Evolutionary conservation across 306 rosid genomes (phyloP).

Genomic region (Biancaea sappan): DNA sequence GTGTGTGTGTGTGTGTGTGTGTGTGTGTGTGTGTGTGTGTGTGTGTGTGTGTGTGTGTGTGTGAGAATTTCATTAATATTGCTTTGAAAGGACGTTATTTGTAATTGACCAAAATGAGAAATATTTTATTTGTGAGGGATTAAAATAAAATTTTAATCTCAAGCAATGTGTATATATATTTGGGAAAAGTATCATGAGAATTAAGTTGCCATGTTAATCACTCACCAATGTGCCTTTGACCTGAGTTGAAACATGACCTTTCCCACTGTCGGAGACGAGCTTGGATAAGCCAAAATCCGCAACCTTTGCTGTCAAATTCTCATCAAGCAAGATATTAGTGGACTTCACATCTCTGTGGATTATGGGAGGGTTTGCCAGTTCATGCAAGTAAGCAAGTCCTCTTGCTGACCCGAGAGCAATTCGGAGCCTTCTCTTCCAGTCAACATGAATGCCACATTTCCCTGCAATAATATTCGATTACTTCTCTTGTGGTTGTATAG

Average conservation of each 20-base stretch:
- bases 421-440: constrained; percentile 96
- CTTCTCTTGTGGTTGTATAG: too few relatives aligned
- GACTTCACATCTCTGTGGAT: constrained; percentile 95
- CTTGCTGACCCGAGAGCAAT: constrained; percentile 92
- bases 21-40: too few relatives aligned
- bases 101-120: too few relatives aligned
- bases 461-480: constrained; percentile 65
- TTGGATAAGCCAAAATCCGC: constrained; percentile 97
- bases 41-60: too few relatives aligned
- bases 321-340: constrained; percentile 80
- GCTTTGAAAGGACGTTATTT: too few relatives aligned
- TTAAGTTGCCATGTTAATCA: neutral
- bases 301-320: constrained; percentile 81
- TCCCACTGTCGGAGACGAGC: constrained; percentile 69
- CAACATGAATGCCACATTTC: constrained; percentile 72
- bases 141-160: too few relatives aligned
- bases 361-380: constrained; percentile 95
- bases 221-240: constrained; percentile 95
- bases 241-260: constrained; percentile 92
- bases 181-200: too few relatives aligned
- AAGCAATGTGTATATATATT: too few relatives aligned
- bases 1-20: too few relatives aligned
- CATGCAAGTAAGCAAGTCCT: constrained; percentile 95
- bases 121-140: too few relatives aligned
- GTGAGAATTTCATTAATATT: too few relatives aligned